phyloP scores from a whole-genome alignment of 257 asterid genomes.

The Echium plantagineum region DNA sequence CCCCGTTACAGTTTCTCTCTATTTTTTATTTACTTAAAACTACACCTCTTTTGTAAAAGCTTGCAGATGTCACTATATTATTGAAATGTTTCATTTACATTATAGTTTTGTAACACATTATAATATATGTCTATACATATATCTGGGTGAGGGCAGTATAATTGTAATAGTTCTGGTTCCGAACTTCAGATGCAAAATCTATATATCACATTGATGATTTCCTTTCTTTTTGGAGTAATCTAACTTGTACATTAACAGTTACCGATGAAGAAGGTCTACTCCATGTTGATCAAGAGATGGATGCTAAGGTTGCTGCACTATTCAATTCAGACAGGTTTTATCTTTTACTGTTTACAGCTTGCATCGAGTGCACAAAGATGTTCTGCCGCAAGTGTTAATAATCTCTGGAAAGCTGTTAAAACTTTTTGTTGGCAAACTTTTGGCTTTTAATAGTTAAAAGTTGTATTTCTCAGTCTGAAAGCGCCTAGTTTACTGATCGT shows the following conservation, averaged over 20 bases:
- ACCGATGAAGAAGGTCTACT: conserved; percentile 80
- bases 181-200: not conserved
- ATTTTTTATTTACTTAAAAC: no score
- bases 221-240: conserved; percentile 4
- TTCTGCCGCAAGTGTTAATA: not conserved
- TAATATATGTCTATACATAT: not conserved
- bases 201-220: not conserved
- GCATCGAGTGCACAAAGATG: not conserved
- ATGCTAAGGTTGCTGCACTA: conserved; percentile 65
- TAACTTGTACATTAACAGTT: conserved; percentile 48
- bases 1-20: conserved; percentile 6
- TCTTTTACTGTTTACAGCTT: not conserved
- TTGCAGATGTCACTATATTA: not conserved
- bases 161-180: no score
- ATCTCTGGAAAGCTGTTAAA: not conserved
- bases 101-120: not conserved
- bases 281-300: conserved; percentile 79
- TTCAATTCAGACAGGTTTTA: conserved; percentile 76
- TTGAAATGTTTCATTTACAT: not conserved
- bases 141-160: not conserved
- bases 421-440: not conserved
- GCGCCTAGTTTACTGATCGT: conserved; percentile 8
- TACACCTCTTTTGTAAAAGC: not conserved
- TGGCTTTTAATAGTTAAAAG: not conserved
- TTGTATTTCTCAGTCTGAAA: not conserved